These are phyloP conservation scores for Dendrostoma leiphaemia DNA, from an alignment of 2,329 filamentous ascomycete genomes.

Conservation along the genomic window DNA sequence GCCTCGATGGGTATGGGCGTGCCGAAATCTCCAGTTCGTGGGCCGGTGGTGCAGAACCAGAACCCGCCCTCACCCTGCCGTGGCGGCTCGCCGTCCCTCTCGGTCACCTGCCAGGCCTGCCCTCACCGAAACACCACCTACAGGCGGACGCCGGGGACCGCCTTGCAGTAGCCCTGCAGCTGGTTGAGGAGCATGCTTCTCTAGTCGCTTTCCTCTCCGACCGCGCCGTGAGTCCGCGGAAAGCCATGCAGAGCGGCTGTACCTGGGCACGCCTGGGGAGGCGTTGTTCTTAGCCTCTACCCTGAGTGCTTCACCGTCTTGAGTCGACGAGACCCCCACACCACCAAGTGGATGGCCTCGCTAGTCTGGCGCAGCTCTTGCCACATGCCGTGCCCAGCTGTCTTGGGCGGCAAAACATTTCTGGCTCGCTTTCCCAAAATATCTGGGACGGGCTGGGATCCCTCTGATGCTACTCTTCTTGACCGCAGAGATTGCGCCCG, in stretches of 20 bases:
- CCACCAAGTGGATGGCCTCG: not conserved
- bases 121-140: conserved; percentile 3
- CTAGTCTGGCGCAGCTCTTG: not conserved
- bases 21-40: no score
- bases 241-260: conserved; percentile 10
- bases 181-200: not conserved
- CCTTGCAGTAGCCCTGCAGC: conserved; percentile 17
- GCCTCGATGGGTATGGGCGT: no score
- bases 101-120: not conserved
- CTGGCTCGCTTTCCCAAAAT: not conserved
- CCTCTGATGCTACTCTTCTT: not conserved
- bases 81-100: conserved; percentile 6
- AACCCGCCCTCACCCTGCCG: no score
- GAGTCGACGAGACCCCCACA: conserved; percentile 6
- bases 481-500: not conserved
- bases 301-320: not conserved
- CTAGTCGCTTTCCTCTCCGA: conserved; percentile 3
- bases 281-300: no score
- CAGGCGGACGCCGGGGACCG: conserved; percentile 4
- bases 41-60: no score
- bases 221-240: conserved; percentile 7
- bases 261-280: no score
- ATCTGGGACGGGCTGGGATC: not conserved
- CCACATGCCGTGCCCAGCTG: not conserved
- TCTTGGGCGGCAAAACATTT: not conserved